A percentile compares a stretch with the other conserved stretches of the same genome.
These are phyloP conservation scores for Penicillium paradoxum DNA, from an alignment of 495 filamentous ascomycete species.

Conservation along the genomic window DNA sequence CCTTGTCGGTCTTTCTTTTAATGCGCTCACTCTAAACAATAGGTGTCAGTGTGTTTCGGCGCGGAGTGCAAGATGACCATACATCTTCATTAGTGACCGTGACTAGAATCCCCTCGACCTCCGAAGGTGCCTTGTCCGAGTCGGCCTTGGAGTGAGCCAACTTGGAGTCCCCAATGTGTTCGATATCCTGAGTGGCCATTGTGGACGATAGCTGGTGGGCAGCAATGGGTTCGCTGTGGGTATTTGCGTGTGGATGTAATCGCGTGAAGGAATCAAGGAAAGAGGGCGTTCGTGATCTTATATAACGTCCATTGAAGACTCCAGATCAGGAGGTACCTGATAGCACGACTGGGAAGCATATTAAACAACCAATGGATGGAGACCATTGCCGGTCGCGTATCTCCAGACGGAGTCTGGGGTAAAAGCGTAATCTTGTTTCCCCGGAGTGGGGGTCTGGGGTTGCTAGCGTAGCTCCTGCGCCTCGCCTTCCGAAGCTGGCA, in stretches of 20 bases:
- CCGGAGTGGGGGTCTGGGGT: neutral
- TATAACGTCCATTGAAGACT: neutral
- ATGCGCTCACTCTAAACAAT: neutral
- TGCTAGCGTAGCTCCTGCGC: neutral
- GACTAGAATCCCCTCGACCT: neutral
- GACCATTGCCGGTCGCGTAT: neutral
- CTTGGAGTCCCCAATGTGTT: neutral
- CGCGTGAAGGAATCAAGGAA: neutral
- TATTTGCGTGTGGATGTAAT: neutral
- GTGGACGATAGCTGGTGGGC: neutral
- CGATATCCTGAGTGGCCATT: neutral
- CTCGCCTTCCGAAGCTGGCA: neutral
- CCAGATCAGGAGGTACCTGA: neutral
- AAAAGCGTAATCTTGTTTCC: neutral
- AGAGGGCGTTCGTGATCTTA: too few species aligned
- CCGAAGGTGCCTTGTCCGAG: neutral
- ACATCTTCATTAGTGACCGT: neutral
- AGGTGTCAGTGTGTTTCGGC: neutral
- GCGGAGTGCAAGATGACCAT: neutral
- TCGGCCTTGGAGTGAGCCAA: neutral
- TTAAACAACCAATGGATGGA: neutral
- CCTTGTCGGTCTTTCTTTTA: neutral
- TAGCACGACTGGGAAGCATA: neutral
- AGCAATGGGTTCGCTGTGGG: neutral
- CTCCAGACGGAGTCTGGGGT: neutral